Base-by-base conservation (phyloP, 2,329 filamentous ascomycete species). In the Fusarium chaquense region DNA sequence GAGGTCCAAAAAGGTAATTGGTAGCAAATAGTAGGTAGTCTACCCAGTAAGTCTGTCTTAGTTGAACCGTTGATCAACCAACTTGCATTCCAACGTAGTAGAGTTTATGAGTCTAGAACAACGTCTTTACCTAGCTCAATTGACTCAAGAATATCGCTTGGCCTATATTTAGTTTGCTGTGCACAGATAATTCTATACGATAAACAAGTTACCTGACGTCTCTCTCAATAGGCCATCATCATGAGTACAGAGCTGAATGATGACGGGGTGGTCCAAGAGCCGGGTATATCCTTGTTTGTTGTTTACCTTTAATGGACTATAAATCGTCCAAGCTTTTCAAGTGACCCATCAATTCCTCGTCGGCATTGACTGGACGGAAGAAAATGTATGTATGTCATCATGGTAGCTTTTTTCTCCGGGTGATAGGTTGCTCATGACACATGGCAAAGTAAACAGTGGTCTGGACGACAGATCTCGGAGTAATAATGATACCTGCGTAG, bases 271-370 rank as follows among this genome's bases (percentile, higher is more conserved):
- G 49, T 41, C 49, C 49, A 52, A 28, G 49, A 54, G 57, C 16
- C n/a, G 58, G 58, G 59, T 6, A 55, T 45, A 62, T 45, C 59
- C 59, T 46, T 62, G 58, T 62, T 62, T 46, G 59, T 62, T 62
- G 44, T 62, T 55, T 62, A 54, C 40, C 47, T 62, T 41, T 18
- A 26, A 58, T 55, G 38, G 26, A 41, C 35, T 16, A 11, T n/a
- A 51, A 55, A 53, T 30, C 18, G 36, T 46, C 22, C 13, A 13
- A 35, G 36, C 30, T 26, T 53, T 30, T 22, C 16, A 43, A 36
- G 26, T 41, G 32, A 26, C 26, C 24, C 55, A 43, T 60, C 22
- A 20, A 30, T 62, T 36, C 54, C 13, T n/a, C 36, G 40, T 46
- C 26, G 8, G 41, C 46, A 62, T 46, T 55, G 5, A 46, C 30